Evolutionary conservation across 495 filamentous ascomycete genomes (phyloP).

Genomic region (Stereocaulon alpinum): DNA sequence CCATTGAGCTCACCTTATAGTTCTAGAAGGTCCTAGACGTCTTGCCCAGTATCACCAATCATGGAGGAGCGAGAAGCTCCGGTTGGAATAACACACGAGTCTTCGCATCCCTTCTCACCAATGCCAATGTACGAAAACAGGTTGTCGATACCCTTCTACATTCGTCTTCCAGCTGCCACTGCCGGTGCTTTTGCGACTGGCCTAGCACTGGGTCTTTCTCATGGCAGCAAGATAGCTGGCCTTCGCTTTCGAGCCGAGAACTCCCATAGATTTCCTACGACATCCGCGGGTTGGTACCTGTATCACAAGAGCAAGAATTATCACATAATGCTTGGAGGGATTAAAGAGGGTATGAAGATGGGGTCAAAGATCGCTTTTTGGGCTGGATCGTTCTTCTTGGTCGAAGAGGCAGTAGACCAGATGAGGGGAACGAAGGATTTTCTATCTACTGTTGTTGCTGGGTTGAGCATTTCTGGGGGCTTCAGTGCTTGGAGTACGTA

Average conservation of each 20-base stretch:
- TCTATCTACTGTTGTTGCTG: constrained; percentile 66
- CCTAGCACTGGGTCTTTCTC: constrained; percentile 54
- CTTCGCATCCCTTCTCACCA: neutral
- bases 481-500: constrained; percentile 79
- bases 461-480: constrained; percentile 66
- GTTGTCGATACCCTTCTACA: constrained; percentile 50
- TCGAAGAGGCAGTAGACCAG: constrained; percentile 78
- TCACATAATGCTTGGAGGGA: constrained; percentile 58
- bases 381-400: constrained; percentile 56
- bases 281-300: constrained; percentile 82
- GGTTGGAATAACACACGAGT: neutral
- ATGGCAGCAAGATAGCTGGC: constrained; percentile 61
- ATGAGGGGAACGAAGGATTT: constrained; percentile 59
- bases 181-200: constrained; percentile 53
- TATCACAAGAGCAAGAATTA: constrained; percentile 99
- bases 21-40: neutral
- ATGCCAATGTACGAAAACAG: constrained; percentile 33
- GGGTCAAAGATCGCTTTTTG: constrained; percentile 58
- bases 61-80: neutral
- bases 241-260: constrained; percentile 90
- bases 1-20: neutral
- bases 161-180: constrained; percentile 54
- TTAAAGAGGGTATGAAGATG: constrained; percentile 67
- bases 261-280: constrained; percentile 75
- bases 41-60: neutral